Evolutionary conservation across 345 rosid genomes (phyloP), one percentile per base, ranked within the genome.

Genomic region (Gossypium raimondii): DNA sequence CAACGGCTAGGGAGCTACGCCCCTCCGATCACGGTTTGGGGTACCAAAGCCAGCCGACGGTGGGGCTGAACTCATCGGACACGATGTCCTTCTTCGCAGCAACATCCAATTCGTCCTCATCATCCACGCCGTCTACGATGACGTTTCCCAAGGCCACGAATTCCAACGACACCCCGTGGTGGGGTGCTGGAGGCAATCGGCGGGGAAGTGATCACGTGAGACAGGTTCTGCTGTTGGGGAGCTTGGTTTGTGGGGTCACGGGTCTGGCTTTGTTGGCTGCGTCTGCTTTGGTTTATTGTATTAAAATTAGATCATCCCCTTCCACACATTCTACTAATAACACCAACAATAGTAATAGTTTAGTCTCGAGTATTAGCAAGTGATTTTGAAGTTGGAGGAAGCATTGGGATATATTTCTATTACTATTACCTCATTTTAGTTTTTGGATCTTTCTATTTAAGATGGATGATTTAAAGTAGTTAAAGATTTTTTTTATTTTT

Each of bases 11-110:
- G 74, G 97, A 89, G 74, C 57, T 88, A 47, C 86, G 97, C 13
- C 94, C 97, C 20, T 83, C 94, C 0, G 87, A 89, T 66, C 97
- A 91, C 79, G 97, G 97, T 6, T 85, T 89, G 29, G 90, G 76
- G 73, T 85, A 82, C 82, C 89, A 84, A 77, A 57, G 76, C 82
- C 67, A 75, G 6, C 87, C 91, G 2, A 83, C 77, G 43, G 11
- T 20, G 7, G 77, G 55, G 29, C 66, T 27, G 51, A 78, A 81
- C 0, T 67, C 88, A 14, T 82, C 91, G 60, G 83, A 76, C 25
- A 84, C 88, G 92, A 81, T 75, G 79, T 76, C 88, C 0, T 92
- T 88, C 83, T 92, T 92, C 76, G 74, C 81, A 12, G 58, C 82
- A 1, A 43, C 83, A 17, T 63, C 78, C 4, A 67, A 78, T 0